Evolutionary conservation across 805 yeast species (phyloP), one percentile per base, ranked within the genome.

Genomic region (Peterozyma xylosa): DNA sequence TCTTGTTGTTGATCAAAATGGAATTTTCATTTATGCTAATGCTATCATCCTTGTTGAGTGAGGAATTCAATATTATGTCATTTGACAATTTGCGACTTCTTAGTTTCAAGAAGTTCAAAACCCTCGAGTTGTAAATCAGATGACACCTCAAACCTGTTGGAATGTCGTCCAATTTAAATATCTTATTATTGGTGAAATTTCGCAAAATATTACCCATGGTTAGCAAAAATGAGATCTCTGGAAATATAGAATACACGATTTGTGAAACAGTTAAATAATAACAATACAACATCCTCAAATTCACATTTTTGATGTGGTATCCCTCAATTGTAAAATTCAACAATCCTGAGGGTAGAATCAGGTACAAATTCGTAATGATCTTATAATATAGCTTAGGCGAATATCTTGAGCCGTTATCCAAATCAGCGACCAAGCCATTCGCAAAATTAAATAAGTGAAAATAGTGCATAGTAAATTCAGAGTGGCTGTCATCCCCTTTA

Each of bases 21-120:
- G 27, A 21, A 21, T 21, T 21, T 7, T 21, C 27, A 21, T 21
- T 21, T 21, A 21, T 21, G 27, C 27, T 21, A 21, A 21, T 21
- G 7, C 27, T 21, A 7, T 21, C 27, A 7, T 21, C 27, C 27
- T 21, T 21, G 27, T 21, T 21, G 27, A 21, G 27, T 7, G 27
- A 21, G 2, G 45, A 42, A 30, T 42, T 42, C 33, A 42, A 37
- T n/a, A 42, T n/a, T 18, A 42, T 42, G 11, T 42, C 41, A 9
- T 42, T 27, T 36, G 9, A 36, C 18, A 42, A 32, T 11, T 37
- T 37, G 11, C 3, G n/a, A 11, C 14, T 15, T 30, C 45, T 29
- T 18, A 32, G 18, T 15, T 16, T 32, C 27, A 42, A 37, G 16
- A 37, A 42, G 13, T 32, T 10, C 18, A 32, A 37, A n/a, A 42